Percentiles rank a stretch among this genome's conserved stretches.
phyloP scores from a whole-genome alignment of 768 basidiomycete species.

The Hygrophorus russula region DNA sequence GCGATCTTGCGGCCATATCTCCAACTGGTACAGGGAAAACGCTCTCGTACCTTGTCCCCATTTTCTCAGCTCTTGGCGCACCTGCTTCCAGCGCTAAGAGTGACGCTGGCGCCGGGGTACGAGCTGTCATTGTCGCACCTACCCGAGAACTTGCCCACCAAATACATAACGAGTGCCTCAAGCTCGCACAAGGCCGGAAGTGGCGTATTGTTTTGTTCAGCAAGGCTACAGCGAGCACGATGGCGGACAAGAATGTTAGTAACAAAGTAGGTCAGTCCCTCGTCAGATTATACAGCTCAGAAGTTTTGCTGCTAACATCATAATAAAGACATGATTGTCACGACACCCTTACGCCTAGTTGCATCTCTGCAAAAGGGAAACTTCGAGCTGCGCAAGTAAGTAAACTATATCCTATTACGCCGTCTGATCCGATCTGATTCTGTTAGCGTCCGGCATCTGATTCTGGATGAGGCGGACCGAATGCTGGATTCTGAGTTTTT shows the following conservation, averaged over 20 bases:
- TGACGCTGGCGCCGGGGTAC: constrained; percentile 44
- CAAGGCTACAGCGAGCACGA: constrained; percentile 80
- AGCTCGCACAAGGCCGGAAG: constrained; percentile 68
- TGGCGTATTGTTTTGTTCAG: constrained; percentile 78
- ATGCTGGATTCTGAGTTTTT: constrained; percentile 86
- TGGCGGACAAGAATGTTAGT: constrained; percentile 59
- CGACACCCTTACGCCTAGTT: constrained; percentile 85
- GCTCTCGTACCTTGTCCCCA: constrained; percentile 79
- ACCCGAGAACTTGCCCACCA: constrained; percentile 95
- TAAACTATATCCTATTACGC: constrained; percentile 11
- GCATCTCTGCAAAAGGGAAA: constrained; percentile 60
- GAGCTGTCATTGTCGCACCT: constrained; percentile 79
- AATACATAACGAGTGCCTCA: constrained; percentile 84
- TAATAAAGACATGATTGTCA: constrained; percentile 71
- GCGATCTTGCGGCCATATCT: constrained; percentile 89
- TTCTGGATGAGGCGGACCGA: constrained; percentile 88
- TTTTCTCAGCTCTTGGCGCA: constrained; percentile 47
- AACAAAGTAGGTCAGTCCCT: constrained; percentile 64
- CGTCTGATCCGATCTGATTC: neutral
- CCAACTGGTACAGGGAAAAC: constrained; percentile 99
- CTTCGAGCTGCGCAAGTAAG: constrained; percentile 65
- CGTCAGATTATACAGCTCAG: constrained; percentile 3
- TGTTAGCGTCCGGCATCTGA: constrained; percentile 68
- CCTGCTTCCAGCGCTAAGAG: constrained; percentile 40
- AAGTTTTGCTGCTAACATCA: neutral